Evolutionary conservation across 495 filamentous ascomycete species (phyloP).

Genomic region (Sphaerosporella brunnea): DNA sequence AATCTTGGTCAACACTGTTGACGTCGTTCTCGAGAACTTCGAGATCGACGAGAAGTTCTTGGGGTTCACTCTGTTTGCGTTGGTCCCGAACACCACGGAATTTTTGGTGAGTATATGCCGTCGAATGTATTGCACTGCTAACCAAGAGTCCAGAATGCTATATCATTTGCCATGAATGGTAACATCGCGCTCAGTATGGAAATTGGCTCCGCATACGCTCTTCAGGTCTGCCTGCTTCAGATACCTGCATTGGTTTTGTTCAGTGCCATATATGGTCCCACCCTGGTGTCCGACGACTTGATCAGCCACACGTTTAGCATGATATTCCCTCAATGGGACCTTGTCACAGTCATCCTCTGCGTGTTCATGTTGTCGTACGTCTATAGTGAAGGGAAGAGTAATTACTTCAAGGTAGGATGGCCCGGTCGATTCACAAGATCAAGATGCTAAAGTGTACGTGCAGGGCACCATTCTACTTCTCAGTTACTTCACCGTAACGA

Average conservation of each 20-base stretch:
- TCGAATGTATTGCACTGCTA: neutral
- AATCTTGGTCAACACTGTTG: conserved; percentile 89
- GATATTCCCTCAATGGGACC: conserved; percentile 98
- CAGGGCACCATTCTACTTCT: conserved; percentile 81
- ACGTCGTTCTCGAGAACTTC: conserved; percentile 74
- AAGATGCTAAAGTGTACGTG: too few species aligned
- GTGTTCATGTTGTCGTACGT: conserved; percentile 95
- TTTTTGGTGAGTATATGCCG: conserved; percentile 51
- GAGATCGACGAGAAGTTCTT: conserved; percentile 96
- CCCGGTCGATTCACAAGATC: too few species aligned
- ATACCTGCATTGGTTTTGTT: conserved; percentile 87
- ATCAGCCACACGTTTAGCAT: conserved; percentile 71
- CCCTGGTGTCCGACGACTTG: conserved; percentile 40
- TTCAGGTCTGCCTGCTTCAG: conserved; percentile 95
- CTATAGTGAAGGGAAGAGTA: conserved; percentile 94
- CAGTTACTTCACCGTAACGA: conserved; percentile 78
- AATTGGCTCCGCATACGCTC: conserved; percentile 89
- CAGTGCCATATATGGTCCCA: conserved; percentile 45
- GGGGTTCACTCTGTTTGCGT: conserved; percentile 87
- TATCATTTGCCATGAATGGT: conserved; percentile 99
- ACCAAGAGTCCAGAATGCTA: conserved; percentile 56
- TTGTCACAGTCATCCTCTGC: conserved; percentile 93
- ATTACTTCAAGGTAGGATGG: conserved; percentile 49
- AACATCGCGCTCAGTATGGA: conserved; percentile 99
- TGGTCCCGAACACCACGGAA: conserved; percentile 96